phyloP scores from a whole-genome alignment of 176 grass and related monocot species.

The Rhynchospora pubera region DNA sequence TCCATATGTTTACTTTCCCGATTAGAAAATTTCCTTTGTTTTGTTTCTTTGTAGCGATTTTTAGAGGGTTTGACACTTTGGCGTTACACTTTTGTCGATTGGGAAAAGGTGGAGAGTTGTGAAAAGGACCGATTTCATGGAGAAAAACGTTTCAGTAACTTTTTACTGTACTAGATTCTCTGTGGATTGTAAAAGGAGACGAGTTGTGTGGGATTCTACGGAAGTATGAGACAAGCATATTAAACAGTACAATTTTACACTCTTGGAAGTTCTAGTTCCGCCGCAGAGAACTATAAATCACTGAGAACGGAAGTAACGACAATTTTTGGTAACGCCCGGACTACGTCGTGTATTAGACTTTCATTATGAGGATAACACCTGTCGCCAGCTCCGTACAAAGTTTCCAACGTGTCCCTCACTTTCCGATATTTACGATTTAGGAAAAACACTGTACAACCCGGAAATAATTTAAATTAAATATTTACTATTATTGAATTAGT shows the following conservation, averaged over 20 bases:
- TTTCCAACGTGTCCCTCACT: neutral
- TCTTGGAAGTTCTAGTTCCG: no score
- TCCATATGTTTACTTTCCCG: neutral
- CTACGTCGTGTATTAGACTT: neutral
- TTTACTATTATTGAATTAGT: neutral
- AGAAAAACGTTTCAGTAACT: neutral
- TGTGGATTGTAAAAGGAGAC: neutral
- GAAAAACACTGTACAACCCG: neutral
- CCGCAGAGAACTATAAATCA: neutral
- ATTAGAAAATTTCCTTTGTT: neutral
- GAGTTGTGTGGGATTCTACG: neutral
- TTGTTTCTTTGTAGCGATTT: constrained; percentile 12
- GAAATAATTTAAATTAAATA: neutral
- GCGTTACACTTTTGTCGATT: constrained; percentile 9
- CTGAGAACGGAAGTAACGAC: neutral
- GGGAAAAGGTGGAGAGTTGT: neutral
- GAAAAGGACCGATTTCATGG: neutral
- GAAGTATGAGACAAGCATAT: neutral
- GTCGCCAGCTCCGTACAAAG: neutral
- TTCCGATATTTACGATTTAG: neutral
- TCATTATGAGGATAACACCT: neutral
- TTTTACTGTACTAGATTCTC: neutral
- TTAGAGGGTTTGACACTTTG: neutral
- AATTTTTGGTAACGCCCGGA: constrained; percentile 8
- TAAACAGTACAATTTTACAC: neutral